phyloP scores from a whole-genome alignment of 306 rosid genomes.

The Rosa lucieae region DNA sequence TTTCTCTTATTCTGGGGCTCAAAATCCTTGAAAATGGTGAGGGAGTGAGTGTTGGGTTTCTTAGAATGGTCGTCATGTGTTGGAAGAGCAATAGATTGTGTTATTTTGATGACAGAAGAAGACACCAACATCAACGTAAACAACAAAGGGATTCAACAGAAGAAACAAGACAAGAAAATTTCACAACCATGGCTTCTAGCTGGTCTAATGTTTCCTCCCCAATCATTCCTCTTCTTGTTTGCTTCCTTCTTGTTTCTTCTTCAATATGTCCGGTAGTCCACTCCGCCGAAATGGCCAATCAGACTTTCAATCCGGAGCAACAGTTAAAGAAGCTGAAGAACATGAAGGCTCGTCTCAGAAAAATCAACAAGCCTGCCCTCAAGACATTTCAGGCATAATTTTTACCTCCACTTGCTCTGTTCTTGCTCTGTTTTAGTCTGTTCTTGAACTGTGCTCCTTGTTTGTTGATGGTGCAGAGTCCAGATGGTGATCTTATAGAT shows the following conservation, averaged over 20 bases:
- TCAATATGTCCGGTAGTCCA: conserved; percentile 51
- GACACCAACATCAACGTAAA: conserved; percentile 46
- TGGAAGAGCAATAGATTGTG: conserved; percentile 39
- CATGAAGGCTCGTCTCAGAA: conserved; percentile 57
- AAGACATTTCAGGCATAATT: conserved; percentile 76
- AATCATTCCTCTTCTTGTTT: conserved; percentile 51
- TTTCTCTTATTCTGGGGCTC: conserved; percentile 29
- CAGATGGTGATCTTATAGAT: conserved; percentile 91
- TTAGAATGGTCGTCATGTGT: conserved; percentile 38
- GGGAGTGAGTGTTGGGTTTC: conserved; percentile 32
- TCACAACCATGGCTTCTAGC: conserved; percentile 69
- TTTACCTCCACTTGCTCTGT: conserved; percentile 26
- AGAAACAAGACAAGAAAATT: conserved; percentile 33
- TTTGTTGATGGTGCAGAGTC: conserved; percentile 45
- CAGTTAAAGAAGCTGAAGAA: conserved; percentile 52
- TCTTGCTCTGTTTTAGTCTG: background rate
- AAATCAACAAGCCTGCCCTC: conserved; percentile 70
- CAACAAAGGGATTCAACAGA: conserved; percentile 33
- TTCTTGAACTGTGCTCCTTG: background rate
- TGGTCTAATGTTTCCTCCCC: conserved; percentile 45
- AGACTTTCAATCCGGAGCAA: conserved; percentile 54
- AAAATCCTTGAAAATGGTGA: conserved; percentile 58
- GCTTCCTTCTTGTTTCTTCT: conserved; percentile 48
- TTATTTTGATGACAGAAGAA: conserved; percentile 39
- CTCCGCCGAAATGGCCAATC: conserved; percentile 44